A percentile compares a stretch with the other conserved stretches of the same genome.
These are phyloP conservation scores for Sporothrix humicola DNA, from an alignment of 2,329 filamentous ascomycete species.

Conservation along the genomic window DNA sequence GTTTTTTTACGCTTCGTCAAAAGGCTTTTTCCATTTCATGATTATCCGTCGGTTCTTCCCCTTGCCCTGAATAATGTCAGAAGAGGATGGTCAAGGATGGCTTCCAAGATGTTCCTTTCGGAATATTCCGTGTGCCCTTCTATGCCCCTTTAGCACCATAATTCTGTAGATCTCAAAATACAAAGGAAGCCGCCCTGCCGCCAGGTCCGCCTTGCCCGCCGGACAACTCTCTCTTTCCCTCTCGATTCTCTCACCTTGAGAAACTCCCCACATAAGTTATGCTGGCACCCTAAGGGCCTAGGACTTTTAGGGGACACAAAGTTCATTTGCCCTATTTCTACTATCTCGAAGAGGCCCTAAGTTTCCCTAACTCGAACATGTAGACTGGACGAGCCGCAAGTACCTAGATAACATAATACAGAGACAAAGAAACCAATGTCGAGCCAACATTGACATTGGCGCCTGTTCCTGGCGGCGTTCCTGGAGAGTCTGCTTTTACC, in stretches of 20 bases:
- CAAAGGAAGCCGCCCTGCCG: neutral
- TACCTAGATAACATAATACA: conserved; percentile 9
- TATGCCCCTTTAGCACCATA: neutral
- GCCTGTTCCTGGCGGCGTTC: neutral
- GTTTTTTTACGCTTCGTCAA: too few species aligned
- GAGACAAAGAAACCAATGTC: neutral
- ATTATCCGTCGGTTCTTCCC: neutral
- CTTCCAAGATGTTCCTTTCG: neutral
- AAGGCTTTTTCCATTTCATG: neutral
- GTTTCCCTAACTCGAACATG: neutral
- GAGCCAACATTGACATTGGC: neutral
- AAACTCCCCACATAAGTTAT: neutral
- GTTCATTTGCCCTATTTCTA: conserved; percentile 12
- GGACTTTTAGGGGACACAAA: neutral
- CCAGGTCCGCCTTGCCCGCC: neutral
- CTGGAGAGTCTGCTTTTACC: neutral
- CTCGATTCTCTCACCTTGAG: too few species aligned
- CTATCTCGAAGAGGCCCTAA: neutral
- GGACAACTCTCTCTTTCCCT: neutral
- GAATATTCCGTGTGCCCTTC: neutral
- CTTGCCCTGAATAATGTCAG: neutral
- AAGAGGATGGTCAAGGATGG: neutral
- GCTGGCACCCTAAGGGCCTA: neutral
- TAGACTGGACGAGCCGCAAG: neutral
- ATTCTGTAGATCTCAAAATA: neutral